Evolutionary conservation across 2,329 filamentous ascomycete genomes (phyloP), one percentile per base, ranked within the genome.

Genomic region (Cladophialophora bantiana): DNA sequence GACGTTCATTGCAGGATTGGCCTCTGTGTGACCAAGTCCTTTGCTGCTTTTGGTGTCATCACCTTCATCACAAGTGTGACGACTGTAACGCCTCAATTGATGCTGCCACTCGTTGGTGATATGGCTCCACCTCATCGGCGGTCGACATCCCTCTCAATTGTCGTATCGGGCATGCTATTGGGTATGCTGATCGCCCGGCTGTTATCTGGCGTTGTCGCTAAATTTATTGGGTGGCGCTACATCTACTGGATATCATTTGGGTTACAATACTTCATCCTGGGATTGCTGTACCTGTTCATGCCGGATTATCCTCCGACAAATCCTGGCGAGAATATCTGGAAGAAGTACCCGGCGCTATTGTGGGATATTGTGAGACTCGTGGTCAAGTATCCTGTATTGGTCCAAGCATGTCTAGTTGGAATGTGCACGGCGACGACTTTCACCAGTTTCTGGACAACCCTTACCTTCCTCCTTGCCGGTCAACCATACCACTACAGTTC

Each of bases 241-340:
- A 88, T 94, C 5, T 95, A 94, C 80, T 94, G 90, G 90, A 82
- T 94, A 67, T 85, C 90, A 0, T 85, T 94, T 7, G 91, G 83
- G 0, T 80, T 91, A 0, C 92, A 95, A 77, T 89, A 87, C 73
- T 74, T 87, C 12, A 89, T 94, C 68, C 85, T 89, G 65, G 70
- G 81, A 6, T 78, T 89, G 0, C 84, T 94, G 6, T 94, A 86
- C 80, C 75, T 88, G 55, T 92, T 88, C 77, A 90, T 95, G 89
- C 91, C 91, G 0, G 90, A 94, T 75, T 95, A 95, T 71, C 92
- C 91, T 0, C 84, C 86, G 1, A 90, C 90, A 4, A 94, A 93
- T 74, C 88, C 87, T 0, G 78, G 53, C n/a, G 66, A 59, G 60
- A 66, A 52, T 15, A 68, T 68, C 80, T 3, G 86, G 86, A 66